Evolutionary conservation across 2,329 filamentous ascomycete genomes (phyloP), one percentile per base, ranked within the genome.

Genomic region (Geosmithia putterillii): DNA sequence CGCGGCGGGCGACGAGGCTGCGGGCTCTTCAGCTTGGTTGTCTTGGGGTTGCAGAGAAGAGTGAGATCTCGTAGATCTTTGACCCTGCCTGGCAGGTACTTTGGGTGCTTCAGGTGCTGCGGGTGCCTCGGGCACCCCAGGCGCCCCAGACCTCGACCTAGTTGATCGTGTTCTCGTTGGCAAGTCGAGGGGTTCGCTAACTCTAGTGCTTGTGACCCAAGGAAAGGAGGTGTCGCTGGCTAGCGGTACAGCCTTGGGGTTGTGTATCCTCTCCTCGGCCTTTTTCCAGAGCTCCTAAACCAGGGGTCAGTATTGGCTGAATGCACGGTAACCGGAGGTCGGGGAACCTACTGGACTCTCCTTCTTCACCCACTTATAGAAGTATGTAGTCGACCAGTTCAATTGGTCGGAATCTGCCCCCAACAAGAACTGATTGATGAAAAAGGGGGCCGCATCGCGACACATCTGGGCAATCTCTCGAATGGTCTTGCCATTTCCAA

Each of bases 401-500:
- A 54, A 50, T 2, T 42, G 44, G 10, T 38, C 43, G 4, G 48
- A 45, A 20, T 66, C 65, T 41, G 67, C 67, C 28, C 15, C 17
- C 28, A 32, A 32, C 9, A 61, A 52, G 40, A 76, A 71, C 44
- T 79, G 74, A 4, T 64, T 62, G 12, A 75, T 60, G 2, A 79
- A 56, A 46, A 77, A 76, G 1, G 63, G 53, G 2, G 68, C 69
- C 47, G 77, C 71, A 17, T 69, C 63, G 32, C 63, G 50, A 43
- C 69, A 72, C 21, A 68, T 62, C 15, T 62, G 54, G 8, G 66
- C 55, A 1, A 70, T 69, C 43, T 79, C 74, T 21, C 69, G 59
- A 5, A 69, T 57, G 1, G 72, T 67, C 23, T 66, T 61, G 8
- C 73, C 74, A 47, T 77, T 71, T 12, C 75, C 75, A 17, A 69